phyloP scores from a whole-genome alignment of 305 asterid species.

The Fraxinus floribunda region DNA sequence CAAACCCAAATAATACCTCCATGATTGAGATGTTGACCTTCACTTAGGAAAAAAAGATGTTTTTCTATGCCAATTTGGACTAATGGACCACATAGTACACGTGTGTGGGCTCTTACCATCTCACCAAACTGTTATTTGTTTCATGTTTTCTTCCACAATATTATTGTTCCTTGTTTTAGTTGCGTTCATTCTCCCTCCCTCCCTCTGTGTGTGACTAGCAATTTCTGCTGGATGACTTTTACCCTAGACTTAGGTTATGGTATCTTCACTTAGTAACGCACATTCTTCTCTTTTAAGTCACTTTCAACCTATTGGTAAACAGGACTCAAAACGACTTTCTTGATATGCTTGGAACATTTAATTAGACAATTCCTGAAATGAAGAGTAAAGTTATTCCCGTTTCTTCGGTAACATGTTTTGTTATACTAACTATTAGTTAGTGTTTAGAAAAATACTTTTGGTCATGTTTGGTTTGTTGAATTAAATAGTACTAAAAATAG shows the following conservation, averaged over 20 bases:
- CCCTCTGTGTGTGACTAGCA: background rate
- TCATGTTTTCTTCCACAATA: background rate
- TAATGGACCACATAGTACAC: constrained; percentile 49
- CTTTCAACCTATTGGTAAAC: background rate
- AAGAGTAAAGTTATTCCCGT: background rate
- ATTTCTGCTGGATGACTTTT: background rate
- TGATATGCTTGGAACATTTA: background rate
- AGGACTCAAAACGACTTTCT: background rate
- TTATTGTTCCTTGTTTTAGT: background rate
- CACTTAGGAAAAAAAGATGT: constrained; percentile 29
- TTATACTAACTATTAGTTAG: background rate
- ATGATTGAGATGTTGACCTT: constrained; percentile 75
- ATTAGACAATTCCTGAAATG: background rate
- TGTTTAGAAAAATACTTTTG: background rate
- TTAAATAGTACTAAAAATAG: background rate
- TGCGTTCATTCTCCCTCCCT: background rate
- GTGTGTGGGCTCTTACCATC: constrained; percentile 41
- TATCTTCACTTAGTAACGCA: background rate
- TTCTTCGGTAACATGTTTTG: background rate
- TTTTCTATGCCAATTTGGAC: constrained; percentile 5
- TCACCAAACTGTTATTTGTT: constrained; percentile 28
- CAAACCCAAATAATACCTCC: constrained; percentile 59
- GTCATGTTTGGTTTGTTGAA: background rate
- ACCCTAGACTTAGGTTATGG: background rate
- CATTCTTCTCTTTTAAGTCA: background rate